Evolutionary conservation across 768 basidiomycete genomes (phyloP).

Genomic region (Hydnum rufescens): DNA sequence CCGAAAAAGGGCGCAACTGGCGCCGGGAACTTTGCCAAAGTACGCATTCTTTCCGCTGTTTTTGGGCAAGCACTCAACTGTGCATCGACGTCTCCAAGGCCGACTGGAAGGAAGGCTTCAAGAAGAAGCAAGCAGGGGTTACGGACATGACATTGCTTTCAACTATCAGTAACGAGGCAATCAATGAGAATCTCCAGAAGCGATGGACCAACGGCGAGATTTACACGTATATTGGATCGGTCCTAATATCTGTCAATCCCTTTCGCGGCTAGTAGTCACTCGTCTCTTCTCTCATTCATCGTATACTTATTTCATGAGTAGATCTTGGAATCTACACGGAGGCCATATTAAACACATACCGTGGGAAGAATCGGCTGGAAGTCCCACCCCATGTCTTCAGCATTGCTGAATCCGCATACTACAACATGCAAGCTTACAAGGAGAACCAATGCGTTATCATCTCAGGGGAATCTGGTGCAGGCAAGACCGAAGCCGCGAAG

Average conservation of each 20-base stretch:
- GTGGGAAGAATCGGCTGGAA: conserved; percentile 94
- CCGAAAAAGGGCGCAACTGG: conserved; percentile 31
- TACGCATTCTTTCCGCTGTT: conserved; percentile 15
- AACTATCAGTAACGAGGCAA: conserved; percentile 90
- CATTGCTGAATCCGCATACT: conserved; percentile 93
- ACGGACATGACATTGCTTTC: conserved; percentile 96
- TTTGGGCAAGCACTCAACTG: neutral
- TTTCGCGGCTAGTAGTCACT: conserved; percentile 47
- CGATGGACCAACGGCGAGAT: conserved; percentile 91
- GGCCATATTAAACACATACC: conserved; percentile 64
- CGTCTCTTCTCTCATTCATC: neutral
- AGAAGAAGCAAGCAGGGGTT: conserved; percentile 97
- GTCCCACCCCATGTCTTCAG: conserved; percentile 95
- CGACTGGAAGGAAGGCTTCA: conserved; percentile 99
- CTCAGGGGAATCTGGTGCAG: conserved; percentile 95
- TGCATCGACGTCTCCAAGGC: conserved; percentile 33
- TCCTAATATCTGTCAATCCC: conserved; percentile 97
- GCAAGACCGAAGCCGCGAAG: conserved; percentile 98
- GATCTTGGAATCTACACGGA: conserved; percentile 98
- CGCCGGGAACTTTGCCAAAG: conserved; percentile 61
- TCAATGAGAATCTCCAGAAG: conserved; percentile 97
- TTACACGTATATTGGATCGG: conserved; percentile 97
- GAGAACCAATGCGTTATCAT: conserved; percentile 99
- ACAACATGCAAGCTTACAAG: conserved; percentile 98
- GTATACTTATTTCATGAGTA: conserved; percentile 17